Base-by-base conservation (phyloP, 2,329 filamentous ascomycete species). In the Aspergillus sp. region DNA sequence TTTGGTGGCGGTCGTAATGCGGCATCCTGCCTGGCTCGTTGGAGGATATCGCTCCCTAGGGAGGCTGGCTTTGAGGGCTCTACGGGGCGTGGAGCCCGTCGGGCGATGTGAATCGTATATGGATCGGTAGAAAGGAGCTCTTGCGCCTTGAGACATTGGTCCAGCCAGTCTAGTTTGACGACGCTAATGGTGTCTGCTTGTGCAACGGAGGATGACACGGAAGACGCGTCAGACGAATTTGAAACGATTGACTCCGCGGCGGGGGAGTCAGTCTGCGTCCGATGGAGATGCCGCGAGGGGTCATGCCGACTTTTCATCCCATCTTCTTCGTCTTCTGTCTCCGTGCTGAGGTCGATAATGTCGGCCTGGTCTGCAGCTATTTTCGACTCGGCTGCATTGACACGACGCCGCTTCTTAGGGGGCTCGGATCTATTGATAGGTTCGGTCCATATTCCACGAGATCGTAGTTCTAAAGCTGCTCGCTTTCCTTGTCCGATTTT, bases 401-500 rank as follows among this genome's bases (percentile, higher is more conserved):
- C 38, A 10, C 71, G 70, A 8, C 66, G 68, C 42, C 70, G 67
- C 58, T 78, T 78, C 3, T 38, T 39, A 6, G 71, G 66, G 2
- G 67, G 67, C 25, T 67, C 48, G 8, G 30, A 15, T 38, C 25
- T 25, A 7, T 23, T 19, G 27, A 69, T 56, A 53, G 81, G 75
- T 54, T 82, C 73, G 44, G 78, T 79, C 72, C 75, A 78, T 2
- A 96, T 67, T 13, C 86, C 88, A 49, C 86, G 83, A 6, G 85
- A 83, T 56, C 91, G 83, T 62, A 98, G 79, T 75, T 98, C 94
- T 67, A 96, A 88, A 50, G 85, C 81, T 0, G 91, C 91, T 17
- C 94, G 84, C 68, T 86, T 84, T 64, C 85, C 88, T 58, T 86
- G 88, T 0, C 82, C 82, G 36, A 96, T 83, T 65, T 88, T 91